A percentile compares a stretch with the other conserved stretches of the same genome.
Conservation (phyloP, 2,329 filamentous ascomycete genomes). For the Paraconiothyrium brasiliense region DNA sequence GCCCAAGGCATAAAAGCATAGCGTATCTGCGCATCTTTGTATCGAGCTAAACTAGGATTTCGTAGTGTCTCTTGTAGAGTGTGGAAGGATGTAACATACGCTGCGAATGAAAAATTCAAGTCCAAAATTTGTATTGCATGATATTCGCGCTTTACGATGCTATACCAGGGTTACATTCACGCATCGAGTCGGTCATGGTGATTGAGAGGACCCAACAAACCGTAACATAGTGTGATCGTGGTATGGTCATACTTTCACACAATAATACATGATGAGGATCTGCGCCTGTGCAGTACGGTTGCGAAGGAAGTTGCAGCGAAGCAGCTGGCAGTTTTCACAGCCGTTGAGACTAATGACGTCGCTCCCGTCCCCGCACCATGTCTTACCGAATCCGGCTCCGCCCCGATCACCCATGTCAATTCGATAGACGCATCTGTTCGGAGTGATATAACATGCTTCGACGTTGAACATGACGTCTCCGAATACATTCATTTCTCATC, state of each 20-base stretch:
- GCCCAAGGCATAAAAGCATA: conserved; percentile 13
- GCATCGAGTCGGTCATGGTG: background rate
- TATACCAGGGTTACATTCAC: background rate
- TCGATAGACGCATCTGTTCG: background rate
- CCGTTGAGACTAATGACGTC: conserved; percentile 4
- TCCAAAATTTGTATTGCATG: background rate
- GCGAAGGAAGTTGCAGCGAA: background rate
- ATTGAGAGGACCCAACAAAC: no score
- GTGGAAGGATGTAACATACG: conserved; percentile 5
- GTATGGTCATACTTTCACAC: no score
- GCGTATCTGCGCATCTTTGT: background rate
- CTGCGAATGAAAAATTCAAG: background rate
- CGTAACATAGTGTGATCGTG: no score
- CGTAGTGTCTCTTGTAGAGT: conserved; percentile 1
- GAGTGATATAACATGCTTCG: background rate
- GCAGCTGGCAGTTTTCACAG: background rate
- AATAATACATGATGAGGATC: no score
- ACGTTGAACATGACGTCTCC: background rate
- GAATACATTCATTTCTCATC: background rate
- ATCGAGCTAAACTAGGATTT: background rate
- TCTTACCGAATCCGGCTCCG: background rate
- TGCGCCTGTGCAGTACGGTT: background rate
- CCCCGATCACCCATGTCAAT: background rate
- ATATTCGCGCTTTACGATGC: background rate
- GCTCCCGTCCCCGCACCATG: background rate